phyloP scores from a whole-genome alignment of 228 moss, liverwort and hornwort genomes.

The Sphagnum magellanicum region DNA sequence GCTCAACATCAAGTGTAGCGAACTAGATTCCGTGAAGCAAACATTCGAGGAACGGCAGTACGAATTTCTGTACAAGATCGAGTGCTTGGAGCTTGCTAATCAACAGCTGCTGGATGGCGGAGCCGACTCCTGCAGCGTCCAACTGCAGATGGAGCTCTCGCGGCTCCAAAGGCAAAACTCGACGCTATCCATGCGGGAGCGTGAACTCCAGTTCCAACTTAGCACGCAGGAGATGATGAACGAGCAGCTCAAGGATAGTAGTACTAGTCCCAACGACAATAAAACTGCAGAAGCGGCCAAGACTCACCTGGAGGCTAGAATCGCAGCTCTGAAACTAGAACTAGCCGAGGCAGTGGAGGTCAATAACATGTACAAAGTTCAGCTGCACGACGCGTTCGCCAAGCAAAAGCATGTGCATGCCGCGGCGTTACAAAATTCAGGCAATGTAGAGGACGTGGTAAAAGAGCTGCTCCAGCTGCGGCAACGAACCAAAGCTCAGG shows the following conservation, averaged over 20 bases:
- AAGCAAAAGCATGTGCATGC: conserved; percentile 43
- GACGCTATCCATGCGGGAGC: conserved; percentile 46
- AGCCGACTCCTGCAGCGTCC: conserved; percentile 36
- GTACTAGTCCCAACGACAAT: not conserved
- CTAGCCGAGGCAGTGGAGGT: conserved; percentile 53
- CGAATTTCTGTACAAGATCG: conserved; percentile 35
- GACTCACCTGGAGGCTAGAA: conserved; percentile 31
- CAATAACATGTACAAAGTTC: conserved; percentile 56
- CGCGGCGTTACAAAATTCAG: conserved; percentile 35
- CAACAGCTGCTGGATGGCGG: conserved; percentile 53
- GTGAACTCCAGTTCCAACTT: conserved; percentile 49
- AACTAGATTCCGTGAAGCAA: conserved; percentile 14
- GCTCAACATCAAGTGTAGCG: conserved; percentile 23
- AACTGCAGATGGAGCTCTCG: conserved; percentile 51
- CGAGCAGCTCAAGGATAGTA: conserved; percentile 33
- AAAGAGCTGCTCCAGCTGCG: conserved; percentile 47
- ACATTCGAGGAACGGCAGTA: conserved; percentile 33
- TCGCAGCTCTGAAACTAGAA: conserved; percentile 40
- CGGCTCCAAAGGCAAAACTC: conserved; percentile 58
- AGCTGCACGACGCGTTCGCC: conserved; percentile 43
- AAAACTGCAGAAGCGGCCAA: conserved; percentile 4
- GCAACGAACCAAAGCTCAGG: conserved; percentile 42
- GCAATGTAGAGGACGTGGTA: conserved; percentile 37
- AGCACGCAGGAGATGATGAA: conserved; percentile 45
- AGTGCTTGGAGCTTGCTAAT: conserved; percentile 50